Percentiles rank a stretch among this genome's conserved stretches.
Conservation (phyloP, 2,329 filamentous ascomycete genomes). For the Fusarium lyarnte region DNA sequence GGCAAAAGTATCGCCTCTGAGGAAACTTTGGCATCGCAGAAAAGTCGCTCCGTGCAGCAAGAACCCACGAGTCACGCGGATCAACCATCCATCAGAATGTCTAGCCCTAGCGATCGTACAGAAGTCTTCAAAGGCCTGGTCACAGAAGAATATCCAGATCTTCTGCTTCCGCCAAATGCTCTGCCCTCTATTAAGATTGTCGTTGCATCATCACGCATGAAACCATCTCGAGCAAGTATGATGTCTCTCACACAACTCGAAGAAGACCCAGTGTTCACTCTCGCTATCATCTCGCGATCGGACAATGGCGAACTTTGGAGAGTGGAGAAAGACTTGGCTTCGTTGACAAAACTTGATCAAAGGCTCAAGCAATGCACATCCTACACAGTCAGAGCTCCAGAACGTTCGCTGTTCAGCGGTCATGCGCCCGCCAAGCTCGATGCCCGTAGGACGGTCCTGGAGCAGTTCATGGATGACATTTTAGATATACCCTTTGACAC, state of each 20-base stretch:
- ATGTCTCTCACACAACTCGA: constrained; percentile 82
- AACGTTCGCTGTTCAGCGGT: constrained; percentile 86
- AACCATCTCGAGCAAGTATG: constrained; percentile 87
- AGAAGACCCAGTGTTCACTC: constrained; percentile 92
- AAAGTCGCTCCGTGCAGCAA: constrained; percentile 10
- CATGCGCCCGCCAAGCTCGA: constrained; percentile 95
- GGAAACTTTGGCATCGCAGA: constrained; percentile 19
- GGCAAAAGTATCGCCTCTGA: constrained; percentile 15
- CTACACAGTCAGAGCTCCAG: constrained; percentile 81
- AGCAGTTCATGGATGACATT: constrained; percentile 85
- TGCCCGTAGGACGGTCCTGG: constrained; percentile 80
- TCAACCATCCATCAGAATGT: constrained; percentile 39
- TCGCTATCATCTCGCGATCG: constrained; percentile 83
- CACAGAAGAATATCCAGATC: constrained; percentile 85
- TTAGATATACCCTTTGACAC: constrained; percentile 85
- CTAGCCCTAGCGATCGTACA: constrained; percentile 56
- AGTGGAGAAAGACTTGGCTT: constrained; percentile 88
- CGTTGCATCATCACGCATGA: constrained; percentile 94
- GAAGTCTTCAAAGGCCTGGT: constrained; percentile 80
- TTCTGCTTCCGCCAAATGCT: constrained; percentile 88
- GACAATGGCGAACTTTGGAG: constrained; percentile 87
- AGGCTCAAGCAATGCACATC: constrained; percentile 77
- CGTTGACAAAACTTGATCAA: constrained; percentile 83
- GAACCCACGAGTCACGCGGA: constrained; percentile 20
- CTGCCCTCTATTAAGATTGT: constrained; percentile 85